A percentile compares a stretch with the other conserved stretches of the same genome.
These are phyloP conservation scores for Hericium alpestre DNA, from an alignment of 768 basidiomycete species.

Conservation along the genomic window DNA sequence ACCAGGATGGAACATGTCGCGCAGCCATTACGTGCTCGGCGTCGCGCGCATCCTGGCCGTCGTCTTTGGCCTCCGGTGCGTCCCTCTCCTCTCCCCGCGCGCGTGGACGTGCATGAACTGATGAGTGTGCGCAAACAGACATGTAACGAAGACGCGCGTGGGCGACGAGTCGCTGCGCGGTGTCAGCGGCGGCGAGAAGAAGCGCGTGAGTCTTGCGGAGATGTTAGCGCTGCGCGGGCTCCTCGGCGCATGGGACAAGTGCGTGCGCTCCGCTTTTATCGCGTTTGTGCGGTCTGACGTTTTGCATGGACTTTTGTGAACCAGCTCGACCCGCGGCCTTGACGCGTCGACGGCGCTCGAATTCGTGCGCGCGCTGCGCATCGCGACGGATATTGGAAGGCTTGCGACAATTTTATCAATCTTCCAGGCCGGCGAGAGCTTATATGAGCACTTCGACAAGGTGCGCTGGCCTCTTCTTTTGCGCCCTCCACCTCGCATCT, in stretches of 20 bases:
- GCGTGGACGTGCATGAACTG: not conserved
- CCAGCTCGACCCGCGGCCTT: slow-evolving; percentile 38
- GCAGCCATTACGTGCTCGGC: slow-evolving; percentile 24
- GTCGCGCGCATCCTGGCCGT: slow-evolving; percentile 46
- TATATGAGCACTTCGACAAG: slow-evolving; percentile 65
- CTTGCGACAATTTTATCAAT: slow-evolving; percentile 62
- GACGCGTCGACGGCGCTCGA: slow-evolving; percentile 50
- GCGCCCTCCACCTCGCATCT: too few species aligned
- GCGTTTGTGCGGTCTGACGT: not conserved
- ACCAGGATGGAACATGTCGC: not conserved
- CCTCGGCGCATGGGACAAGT: slow-evolving; percentile 78
- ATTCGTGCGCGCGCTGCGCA: slow-evolving; percentile 46
- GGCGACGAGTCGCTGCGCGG: slow-evolving; percentile 73
- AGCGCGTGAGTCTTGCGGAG: slow-evolving; percentile 73
- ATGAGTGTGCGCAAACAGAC: slow-evolving; percentile 16
- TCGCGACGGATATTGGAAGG: slow-evolving; percentile 36
- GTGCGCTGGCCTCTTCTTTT: slow-evolving; percentile 22
- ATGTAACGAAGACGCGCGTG: slow-evolving; percentile 60
- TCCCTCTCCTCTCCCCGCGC: not conserved
- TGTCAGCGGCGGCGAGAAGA: slow-evolving; percentile 67
- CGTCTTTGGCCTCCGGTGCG: slow-evolving; percentile 55
- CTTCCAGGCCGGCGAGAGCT: slow-evolving; percentile 70
- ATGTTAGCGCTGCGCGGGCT: slow-evolving; percentile 49
- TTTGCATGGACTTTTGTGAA: not conserved
- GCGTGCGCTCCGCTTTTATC: not conserved